Evolutionary conservation across 73 alveolate species (phyloP).

Genomic region (Tetrahymena elliotti): DNA sequence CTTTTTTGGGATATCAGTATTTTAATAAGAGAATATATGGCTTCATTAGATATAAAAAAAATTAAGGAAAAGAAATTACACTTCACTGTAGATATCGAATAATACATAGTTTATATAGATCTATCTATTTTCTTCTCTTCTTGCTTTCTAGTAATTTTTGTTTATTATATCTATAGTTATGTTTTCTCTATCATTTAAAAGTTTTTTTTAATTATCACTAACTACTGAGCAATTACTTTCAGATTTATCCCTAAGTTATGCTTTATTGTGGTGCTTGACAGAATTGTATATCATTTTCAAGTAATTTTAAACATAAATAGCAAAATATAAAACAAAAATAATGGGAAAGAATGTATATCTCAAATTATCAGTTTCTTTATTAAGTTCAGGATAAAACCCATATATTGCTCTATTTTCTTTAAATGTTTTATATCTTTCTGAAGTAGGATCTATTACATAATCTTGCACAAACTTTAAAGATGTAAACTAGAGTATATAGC

Average conservation of each 20-base stretch:
- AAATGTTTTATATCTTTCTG: neutral
- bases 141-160: neutral
- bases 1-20: neutral
- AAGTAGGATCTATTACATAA: neutral
- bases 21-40: neutral
- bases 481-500: neutral
- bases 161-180: neutral
- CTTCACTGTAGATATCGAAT: neutral
- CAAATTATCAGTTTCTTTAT: neutral
- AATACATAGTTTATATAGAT: neutral
- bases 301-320: neutral
- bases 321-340: neutral
- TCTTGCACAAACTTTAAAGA: neutral
- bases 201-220: neutral
- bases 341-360: neutral
- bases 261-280: neutral
- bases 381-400: neutral
- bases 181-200: neutral
- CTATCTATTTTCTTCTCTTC: neutral
- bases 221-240: neutral
- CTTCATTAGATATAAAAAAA: neutral
- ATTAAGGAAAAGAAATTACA: neutral
- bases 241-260: neutral
- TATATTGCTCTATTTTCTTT: neutral
- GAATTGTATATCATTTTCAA: neutral